A percentile compares a stretch with the other conserved stretches of the same genome.
These are phyloP conservation scores for Neoascochyta sp. DNA, from an alignment of 2,329 filamentous ascomycete genomes.

Conservation along the genomic window DNA sequence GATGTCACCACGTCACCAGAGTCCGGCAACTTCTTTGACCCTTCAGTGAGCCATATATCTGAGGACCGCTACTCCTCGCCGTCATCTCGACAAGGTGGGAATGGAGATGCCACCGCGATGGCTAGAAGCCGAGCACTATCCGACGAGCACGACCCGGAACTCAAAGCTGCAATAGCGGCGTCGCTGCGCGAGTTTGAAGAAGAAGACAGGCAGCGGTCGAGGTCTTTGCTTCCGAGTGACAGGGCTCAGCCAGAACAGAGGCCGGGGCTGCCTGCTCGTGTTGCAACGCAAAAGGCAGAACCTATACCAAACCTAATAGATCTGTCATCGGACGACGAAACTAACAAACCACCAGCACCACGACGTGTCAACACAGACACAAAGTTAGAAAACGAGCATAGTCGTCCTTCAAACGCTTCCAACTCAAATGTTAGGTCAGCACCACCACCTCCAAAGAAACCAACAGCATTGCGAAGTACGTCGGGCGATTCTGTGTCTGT, in stretches of 20 bases:
- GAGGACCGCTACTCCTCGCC: conserved; percentile 28
- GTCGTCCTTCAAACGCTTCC: conserved; percentile 16
- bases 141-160: conserved; percentile 48
- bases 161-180: conserved; percentile 47
- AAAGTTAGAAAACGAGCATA: conserved; percentile 10
- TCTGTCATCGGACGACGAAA: conserved; percentile 45
- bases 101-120: conserved; percentile 9
- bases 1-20: conserved; percentile 90
- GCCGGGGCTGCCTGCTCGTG: conserved; percentile 38
- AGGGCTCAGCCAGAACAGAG: conserved; percentile 33
- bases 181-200: conserved; percentile 47
- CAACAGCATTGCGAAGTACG: conserved; percentile 38
- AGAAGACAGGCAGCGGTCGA: conserved; percentile 33
- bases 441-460: conserved; percentile 33
- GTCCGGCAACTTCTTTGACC: conserved; percentile 72
- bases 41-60: conserved; percentile 45
- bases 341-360: conserved; percentile 12
- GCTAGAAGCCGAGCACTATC: conserved; percentile 12
- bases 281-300: conserved; percentile 18
- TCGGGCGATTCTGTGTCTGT: conserved; percentile 36
- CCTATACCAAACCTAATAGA: conserved; percentile 45
- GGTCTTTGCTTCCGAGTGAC: conserved; percentile 34
- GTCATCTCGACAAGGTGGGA: conserved; percentile 14
- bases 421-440: conserved; percentile 26
- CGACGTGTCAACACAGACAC: conserved; percentile 29